phyloP scores from a whole-genome alignment of 345 rosid genomes.

The Lumnitzera littorea region DNA sequence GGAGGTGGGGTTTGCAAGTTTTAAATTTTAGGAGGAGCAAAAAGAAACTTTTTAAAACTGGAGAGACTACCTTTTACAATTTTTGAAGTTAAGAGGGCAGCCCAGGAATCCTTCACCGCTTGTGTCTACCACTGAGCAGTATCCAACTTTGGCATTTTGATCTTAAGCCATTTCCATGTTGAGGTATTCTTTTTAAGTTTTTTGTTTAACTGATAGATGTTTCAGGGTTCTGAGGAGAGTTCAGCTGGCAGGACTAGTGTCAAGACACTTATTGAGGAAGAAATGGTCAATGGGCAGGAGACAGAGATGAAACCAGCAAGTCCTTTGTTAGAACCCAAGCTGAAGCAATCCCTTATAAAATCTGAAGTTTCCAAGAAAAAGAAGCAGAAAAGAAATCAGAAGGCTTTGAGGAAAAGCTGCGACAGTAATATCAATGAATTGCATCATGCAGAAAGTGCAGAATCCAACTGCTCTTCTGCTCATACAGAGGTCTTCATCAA shows the following conservation, averaged over 20 bases:
- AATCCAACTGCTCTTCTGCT: slow-evolving; percentile 18
- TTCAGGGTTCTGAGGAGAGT: slow-evolving; percentile 52
- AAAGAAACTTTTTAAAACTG: too few relatives aligned
- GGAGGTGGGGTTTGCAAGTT: neutral
- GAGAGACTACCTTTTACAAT: too few relatives aligned
- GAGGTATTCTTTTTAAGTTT: neutral
- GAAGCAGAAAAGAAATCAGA: slow-evolving; percentile 43
- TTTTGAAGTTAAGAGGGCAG: too few relatives aligned
- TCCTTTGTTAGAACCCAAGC: slow-evolving; percentile 34
- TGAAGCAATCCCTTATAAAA: slow-evolving; percentile 30
- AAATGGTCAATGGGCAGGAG: slow-evolving; percentile 48
- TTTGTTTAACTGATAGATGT: slow-evolving; percentile 6
- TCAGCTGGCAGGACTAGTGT: slow-evolving; percentile 58
- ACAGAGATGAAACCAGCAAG: slow-evolving; percentile 27
- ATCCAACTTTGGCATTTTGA: too few relatives aligned
- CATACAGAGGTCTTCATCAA: slow-evolving; percentile 24
- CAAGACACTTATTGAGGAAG: slow-evolving; percentile 91
- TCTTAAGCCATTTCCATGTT: too few relatives aligned
- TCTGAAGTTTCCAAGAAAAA: slow-evolving; percentile 41
- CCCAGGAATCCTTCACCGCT: too few relatives aligned
- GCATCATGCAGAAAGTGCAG: slow-evolving; percentile 27
- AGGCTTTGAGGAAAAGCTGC: slow-evolving; percentile 45
- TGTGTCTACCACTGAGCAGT: too few relatives aligned
- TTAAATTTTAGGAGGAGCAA: neutral
- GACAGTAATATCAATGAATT: slow-evolving; percentile 28